phyloP scores from a whole-genome alignment of 768 basidiomycete species.

The Russula vinacea region DNA sequence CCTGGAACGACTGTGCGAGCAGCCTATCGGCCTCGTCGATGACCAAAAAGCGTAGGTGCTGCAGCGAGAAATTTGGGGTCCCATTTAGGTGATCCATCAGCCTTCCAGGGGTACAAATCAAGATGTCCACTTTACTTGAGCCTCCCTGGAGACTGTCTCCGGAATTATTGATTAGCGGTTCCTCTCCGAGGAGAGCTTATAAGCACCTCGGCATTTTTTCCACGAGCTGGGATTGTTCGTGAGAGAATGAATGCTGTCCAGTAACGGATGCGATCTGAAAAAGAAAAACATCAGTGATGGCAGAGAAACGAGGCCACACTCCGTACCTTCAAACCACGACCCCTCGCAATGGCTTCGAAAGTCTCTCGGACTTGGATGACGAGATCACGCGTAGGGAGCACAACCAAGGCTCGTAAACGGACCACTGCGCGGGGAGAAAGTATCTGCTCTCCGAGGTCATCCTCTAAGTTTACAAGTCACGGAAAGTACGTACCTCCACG shows the following conservation, averaged over 20 bases:
- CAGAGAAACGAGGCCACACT: not conserved
- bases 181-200: not conserved
- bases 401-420: conserved; percentile 79
- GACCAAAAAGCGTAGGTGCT: conserved; percentile 94
- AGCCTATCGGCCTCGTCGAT: conserved; percentile 99
- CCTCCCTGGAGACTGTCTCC: conserved; percentile 67
- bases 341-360: conserved; percentile 79
- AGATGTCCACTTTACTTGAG: conserved; percentile 86
- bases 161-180: not conserved
- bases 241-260: conserved; percentile 90
- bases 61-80: conserved; percentile 86
- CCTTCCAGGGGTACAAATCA: conserved; percentile 94
- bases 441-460: conserved; percentile 44
- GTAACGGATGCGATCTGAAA: conserved; percentile 71
- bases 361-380: conserved; percentile 91
- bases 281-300: not conserved
- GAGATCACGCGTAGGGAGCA: conserved; percentile 91
- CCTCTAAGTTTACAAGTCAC: not conserved
- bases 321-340: conserved; percentile 79
- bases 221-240: conserved; percentile 83
- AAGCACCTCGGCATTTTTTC: conserved; percentile 54
- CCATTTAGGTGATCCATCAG: conserved; percentile 89
- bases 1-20: conserved; percentile 91
- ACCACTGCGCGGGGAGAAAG: conserved; percentile 74
- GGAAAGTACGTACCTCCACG: conserved; percentile 57